phyloP scores from a whole-genome alignment of 441 rosid species.

The Lepidium campestre region DNA sequence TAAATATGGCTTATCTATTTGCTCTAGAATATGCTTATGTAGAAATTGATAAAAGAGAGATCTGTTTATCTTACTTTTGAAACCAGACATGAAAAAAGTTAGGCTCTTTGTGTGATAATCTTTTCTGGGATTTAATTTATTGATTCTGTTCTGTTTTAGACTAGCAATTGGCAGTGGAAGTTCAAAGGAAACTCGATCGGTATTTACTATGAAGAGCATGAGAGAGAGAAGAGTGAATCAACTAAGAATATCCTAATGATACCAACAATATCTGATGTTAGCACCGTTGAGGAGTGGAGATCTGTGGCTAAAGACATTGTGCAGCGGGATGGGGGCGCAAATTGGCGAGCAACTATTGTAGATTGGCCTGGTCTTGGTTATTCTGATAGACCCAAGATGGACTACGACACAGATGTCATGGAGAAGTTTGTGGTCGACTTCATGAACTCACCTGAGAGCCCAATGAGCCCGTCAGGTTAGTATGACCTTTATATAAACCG shows the following conservation, averaged over 20 bases:
- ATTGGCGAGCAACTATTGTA: conserved; percentile 43
- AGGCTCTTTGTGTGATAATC: neutral
- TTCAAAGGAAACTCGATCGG: conserved; percentile 50
- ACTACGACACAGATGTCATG: conserved; percentile 78
- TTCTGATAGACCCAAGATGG: conserved; percentile 48
- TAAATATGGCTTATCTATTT: neutral
- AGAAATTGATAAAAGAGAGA: neutral
- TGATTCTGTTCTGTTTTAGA: conserved; percentile 37
- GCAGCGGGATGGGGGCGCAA: conserved; percentile 25
- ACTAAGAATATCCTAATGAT: conserved; percentile 65
- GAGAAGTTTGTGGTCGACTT: conserved; percentile 84
- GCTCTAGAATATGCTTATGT: neutral
- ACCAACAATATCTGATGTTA: conserved; percentile 93
- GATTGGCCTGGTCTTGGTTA: conserved; percentile 92
- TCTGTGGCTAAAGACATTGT: conserved; percentile 68
- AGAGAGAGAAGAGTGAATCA: conserved; percentile 41
- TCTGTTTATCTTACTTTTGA: neutral
- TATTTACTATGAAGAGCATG: conserved; percentile 74
- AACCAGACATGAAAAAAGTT: neutral
- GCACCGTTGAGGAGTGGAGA: conserved; percentile 95
- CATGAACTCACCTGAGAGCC: conserved; percentile 63
- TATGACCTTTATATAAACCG: neutral
- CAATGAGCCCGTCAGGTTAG: conserved; percentile 49
- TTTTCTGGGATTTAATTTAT: neutral
- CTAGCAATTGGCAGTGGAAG: conserved; percentile 73